These are phyloP conservation scores for Luvunga scandens DNA, from an alignment of 345 rosid genomes.

Conservation along the genomic window DNA sequence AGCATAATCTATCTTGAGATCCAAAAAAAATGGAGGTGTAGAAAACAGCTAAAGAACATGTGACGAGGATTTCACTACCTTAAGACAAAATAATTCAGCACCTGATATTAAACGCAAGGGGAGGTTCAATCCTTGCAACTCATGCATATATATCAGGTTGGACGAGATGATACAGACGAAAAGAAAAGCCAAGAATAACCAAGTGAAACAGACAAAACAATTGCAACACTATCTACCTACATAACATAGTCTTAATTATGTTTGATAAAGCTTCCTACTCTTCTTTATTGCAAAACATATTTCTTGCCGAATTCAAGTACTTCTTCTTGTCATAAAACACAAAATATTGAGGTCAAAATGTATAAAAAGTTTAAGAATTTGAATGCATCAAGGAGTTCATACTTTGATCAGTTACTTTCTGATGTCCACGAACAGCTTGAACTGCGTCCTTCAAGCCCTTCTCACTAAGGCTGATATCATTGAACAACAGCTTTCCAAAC, in stretches of 20 bases:
- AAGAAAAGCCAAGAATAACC: not conserved
- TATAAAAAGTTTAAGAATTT: not conserved
- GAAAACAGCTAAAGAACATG: not conserved
- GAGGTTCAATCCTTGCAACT: not conserved
- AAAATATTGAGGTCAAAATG: not conserved
- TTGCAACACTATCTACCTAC: not conserved
- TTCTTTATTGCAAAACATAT: not conserved
- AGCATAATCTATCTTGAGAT: not conserved
- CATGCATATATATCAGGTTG: not conserved
- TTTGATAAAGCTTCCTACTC: not conserved
- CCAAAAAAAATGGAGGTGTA: not conserved
- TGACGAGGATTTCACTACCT: not conserved
- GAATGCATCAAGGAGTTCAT: conserved; percentile 6
- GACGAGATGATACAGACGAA: not conserved
- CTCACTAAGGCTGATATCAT: conserved; percentile 53
- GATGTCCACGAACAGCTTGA: conserved; percentile 75
- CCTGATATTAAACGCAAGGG: not conserved
- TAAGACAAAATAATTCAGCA: not conserved
- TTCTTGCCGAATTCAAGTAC: not conserved
- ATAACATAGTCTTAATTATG: not conserved
- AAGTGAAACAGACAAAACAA: not conserved
- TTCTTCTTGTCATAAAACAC: not conserved
- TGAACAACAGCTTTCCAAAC: conserved; percentile 68
- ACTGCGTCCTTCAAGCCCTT: conserved; percentile 64
- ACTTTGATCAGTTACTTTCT: conserved; percentile 91